Evolutionary conservation across 768 basidiomycete species (phyloP).

Genomic region (Tylopilus felleus): DNA sequence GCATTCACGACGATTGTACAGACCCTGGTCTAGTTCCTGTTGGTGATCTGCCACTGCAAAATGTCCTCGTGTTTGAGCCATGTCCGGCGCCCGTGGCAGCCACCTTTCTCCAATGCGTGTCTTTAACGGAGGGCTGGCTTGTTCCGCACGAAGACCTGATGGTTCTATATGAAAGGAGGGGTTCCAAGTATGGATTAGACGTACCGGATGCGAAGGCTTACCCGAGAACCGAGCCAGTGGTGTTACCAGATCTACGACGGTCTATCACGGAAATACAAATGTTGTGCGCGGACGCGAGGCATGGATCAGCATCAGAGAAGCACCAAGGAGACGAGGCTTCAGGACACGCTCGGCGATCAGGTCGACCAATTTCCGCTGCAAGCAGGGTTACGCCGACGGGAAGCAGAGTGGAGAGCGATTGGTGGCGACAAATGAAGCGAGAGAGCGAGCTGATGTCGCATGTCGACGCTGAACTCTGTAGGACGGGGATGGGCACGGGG

Average conservation of each 20-base stretch:
- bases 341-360: conserved; percentile 30
- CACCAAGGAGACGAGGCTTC: conserved; percentile 29
- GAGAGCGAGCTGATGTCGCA: conserved; percentile 51
- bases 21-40: conserved; percentile 73
- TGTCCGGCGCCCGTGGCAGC: conserved; percentile 51
- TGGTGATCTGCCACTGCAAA: conserved; percentile 73
- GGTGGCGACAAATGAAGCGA: conserved; percentile 28
- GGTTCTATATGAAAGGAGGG: conserved; percentile 42
- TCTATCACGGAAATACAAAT: conserved; percentile 65
- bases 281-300: conserved; percentile 35
- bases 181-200: conserved; percentile 21
- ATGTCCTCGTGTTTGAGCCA: conserved; percentile 60
- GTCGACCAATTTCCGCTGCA: conserved; percentile 31
- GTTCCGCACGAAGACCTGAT: conserved; percentile 42
- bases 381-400: conserved; percentile 21
- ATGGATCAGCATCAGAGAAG: conserved; percentile 30
- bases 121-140: conserved; percentile 51
- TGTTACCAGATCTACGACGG: conserved; percentile 57
- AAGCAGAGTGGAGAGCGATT: conserved; percentile 15
- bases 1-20: conserved; percentile 29
- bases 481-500: conserved; percentile 31
- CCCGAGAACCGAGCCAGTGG: conserved; percentile 29
- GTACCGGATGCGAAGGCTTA: conserved; percentile 35
- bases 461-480: conserved; percentile 49
- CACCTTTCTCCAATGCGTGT: conserved; percentile 68